These are phyloP conservation scores for Cladophialophora immunda DNA, from an alignment of 2,329 filamentous ascomycete genomes.

Conservation along the genomic window DNA sequence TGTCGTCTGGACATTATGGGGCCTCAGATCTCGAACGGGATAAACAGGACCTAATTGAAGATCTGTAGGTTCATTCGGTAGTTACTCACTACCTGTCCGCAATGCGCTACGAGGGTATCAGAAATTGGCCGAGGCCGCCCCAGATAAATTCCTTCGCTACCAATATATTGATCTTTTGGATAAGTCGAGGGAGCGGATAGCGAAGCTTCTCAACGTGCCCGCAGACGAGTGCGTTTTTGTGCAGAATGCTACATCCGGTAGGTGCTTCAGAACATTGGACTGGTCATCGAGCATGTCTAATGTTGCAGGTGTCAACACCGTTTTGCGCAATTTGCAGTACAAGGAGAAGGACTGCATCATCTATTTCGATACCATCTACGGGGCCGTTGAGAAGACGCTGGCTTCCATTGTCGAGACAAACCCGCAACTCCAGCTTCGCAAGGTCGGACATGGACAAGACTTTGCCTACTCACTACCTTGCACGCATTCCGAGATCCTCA, in stretches of 20 bases:
- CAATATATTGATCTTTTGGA: constrained; percentile 70
- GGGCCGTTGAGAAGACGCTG: constrained; percentile 77
- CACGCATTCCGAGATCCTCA: constrained; percentile 72
- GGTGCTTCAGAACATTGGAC: constrained; percentile 28
- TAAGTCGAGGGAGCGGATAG: constrained; percentile 69
- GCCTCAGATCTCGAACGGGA: not conserved
- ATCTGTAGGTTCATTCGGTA: constrained; percentile 73
- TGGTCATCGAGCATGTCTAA: constrained; percentile 2
- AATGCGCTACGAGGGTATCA: constrained; percentile 70
- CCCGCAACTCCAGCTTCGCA: constrained; percentile 53
- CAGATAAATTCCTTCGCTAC: constrained; percentile 80
- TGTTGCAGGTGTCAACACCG: constrained; percentile 70
- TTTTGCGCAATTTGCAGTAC: constrained; percentile 79
- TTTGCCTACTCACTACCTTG: constrained; percentile 70
- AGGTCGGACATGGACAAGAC: constrained; percentile 58
- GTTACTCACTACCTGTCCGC: constrained; percentile 71
- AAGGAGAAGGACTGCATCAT: constrained; percentile 71
- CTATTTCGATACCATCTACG: constrained; percentile 78
- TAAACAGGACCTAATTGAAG: constrained; percentile 3
- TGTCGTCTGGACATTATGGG: not conserved
- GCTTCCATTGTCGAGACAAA: constrained; percentile 76
- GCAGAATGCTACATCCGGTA: constrained; percentile 75
- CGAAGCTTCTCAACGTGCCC: constrained; percentile 71
- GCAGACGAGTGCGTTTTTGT: constrained; percentile 76
- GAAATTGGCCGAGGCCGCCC: constrained; percentile 70